Base-by-base conservation (phyloP, 208 protist genomes). In the Trypanosoma boissoni region DNA sequence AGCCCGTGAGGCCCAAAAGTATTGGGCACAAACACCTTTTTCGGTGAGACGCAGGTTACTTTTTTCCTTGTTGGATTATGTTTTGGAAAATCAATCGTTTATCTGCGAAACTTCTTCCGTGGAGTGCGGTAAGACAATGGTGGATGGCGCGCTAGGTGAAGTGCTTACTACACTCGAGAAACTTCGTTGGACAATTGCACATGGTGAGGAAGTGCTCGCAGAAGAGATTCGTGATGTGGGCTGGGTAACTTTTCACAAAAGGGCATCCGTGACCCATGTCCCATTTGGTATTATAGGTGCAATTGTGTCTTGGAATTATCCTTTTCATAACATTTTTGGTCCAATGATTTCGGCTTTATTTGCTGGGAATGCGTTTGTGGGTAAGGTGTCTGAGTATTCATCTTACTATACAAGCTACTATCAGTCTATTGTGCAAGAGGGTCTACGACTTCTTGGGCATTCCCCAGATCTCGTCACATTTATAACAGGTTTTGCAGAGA, bases 221-320 rank as follows among this genome's bases (percentile, higher is more conserved):
- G 79, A 92, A 63, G 87, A 94, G 74, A 76, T 90, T 46, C 75
- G 87, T 37, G 77, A 89, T 46, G 85, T 94, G 8, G 87, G 87
- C 37, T 73, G 94, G 43, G 82, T 94, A 69, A 92, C 85, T 18
- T 82, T 96, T 56, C 83, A 92, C 76, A 96, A 96, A 74, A 77
- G 81, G 26, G 86, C 88, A 36, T 52, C 71, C 54, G 81, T 96
- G 41, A 78, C 76, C 55, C 95, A 94, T 69, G 74, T 91, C 12
- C 91, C 91, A 14, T 88, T 95, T 58, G 89, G 89, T 36, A 91
- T 97, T 59, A 86, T 97, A 64, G 91, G 88, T 49, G 90, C 86
- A 31, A 96, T 97, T 58, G 86, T 96, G 26, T 92, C 91, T 52
- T 97, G 87, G 88, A 98, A 98, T 76, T 98, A 98, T 74, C 95